A percentile compares a stretch with the other conserved stretches of the same genome.
Evolutionary conservation across 139 green algal species (phyloP).

Genomic region (Nannochloris sp.): DNA sequence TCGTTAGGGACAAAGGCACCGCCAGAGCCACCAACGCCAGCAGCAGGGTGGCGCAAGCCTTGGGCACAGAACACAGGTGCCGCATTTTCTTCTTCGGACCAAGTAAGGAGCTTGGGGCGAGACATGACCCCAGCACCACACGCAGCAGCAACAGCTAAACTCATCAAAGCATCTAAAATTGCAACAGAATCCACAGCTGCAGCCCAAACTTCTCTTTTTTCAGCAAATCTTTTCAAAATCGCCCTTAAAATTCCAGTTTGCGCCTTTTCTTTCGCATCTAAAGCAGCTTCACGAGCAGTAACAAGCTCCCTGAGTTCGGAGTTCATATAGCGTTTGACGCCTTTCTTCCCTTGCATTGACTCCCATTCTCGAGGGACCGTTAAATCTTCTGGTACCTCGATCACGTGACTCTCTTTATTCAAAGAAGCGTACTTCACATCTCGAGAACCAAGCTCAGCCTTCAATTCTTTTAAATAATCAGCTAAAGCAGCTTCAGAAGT

Average conservation of each 20-base stretch:
- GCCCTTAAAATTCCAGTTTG: conserved; percentile 39
- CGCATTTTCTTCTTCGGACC: background rate
- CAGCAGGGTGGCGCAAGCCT: conserved; percentile 67
- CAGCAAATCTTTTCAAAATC: conserved; percentile 56
- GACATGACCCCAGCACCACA: conserved; percentile 43
- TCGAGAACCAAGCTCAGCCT: conserved; percentile 1
- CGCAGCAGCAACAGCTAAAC: conserved; percentile 55
- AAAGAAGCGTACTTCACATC: conserved; percentile 56
- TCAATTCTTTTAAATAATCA: conserved; percentile 43
- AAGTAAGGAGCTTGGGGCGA: conserved; percentile 43
- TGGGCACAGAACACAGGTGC: conserved; percentile 44
- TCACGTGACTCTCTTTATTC: conserved; percentile 83
- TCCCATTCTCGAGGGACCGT: conserved; percentile 42
- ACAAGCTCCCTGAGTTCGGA: conserved; percentile 52
- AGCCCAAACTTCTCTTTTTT: conserved; percentile 48
- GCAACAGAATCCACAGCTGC: conserved; percentile 59
- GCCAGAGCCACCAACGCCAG: conserved; percentile 24
- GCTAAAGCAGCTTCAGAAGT: conserved; percentile 47
- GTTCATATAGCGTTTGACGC: conserved; percentile 56
- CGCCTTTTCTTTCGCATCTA: conserved; percentile 27
- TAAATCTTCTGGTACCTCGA: conserved; percentile 76
- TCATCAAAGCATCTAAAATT: conserved; percentile 85
- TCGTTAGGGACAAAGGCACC: conserved; percentile 93
- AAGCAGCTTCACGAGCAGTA: conserved; percentile 44
- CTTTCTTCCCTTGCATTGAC: conserved; percentile 64